phyloP scores from a whole-genome alignment of 75 land plant genomes.

The Ceratopteris richardii region DNA sequence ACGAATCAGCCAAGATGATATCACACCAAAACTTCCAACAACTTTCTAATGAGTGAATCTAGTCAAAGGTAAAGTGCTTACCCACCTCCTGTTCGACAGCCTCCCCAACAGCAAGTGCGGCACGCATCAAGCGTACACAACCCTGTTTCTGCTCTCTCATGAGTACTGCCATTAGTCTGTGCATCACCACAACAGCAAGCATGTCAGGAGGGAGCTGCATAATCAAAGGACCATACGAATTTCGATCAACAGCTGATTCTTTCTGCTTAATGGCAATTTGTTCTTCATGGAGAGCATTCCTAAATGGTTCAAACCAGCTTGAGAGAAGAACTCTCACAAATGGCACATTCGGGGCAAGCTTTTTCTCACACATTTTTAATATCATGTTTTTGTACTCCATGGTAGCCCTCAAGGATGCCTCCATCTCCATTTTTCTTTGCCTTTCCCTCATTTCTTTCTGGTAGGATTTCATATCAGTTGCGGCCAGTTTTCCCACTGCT shows the following conservation, averaged over 20 bases:
- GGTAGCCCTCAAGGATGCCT: slow-evolving; percentile 77
- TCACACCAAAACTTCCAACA: too few species aligned
- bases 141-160: slow-evolving; percentile 30
- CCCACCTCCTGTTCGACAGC: slow-evolving; percentile 41
- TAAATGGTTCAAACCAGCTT: slow-evolving; percentile 89
- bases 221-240: slow-evolving; percentile 23
- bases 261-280: slow-evolving; percentile 19
- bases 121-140: slow-evolving; percentile 20
- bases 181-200: slow-evolving; percentile 38
- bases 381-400: slow-evolving; percentile 71
- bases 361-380: slow-evolving; percentile 76
- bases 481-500: not conserved
- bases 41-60: too few species aligned
- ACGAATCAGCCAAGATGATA: too few species aligned
- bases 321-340: slow-evolving; percentile 70
- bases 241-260: slow-evolving; percentile 4
- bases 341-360: slow-evolving; percentile 87
- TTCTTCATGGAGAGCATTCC: slow-evolving; percentile 55
- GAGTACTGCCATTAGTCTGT: slow-evolving; percentile 22
- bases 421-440: slow-evolving; percentile 78
- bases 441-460: slow-evolving; percentile 22
- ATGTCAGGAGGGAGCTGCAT: slow-evolving; percentile 28
- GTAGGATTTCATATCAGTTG: not conserved
- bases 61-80: slow-evolving; percentile 7
- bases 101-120: slow-evolving; percentile 30